phyloP scores from a whole-genome alignment of 345 rosid genomes.

The Sapria himalayana region DNA sequence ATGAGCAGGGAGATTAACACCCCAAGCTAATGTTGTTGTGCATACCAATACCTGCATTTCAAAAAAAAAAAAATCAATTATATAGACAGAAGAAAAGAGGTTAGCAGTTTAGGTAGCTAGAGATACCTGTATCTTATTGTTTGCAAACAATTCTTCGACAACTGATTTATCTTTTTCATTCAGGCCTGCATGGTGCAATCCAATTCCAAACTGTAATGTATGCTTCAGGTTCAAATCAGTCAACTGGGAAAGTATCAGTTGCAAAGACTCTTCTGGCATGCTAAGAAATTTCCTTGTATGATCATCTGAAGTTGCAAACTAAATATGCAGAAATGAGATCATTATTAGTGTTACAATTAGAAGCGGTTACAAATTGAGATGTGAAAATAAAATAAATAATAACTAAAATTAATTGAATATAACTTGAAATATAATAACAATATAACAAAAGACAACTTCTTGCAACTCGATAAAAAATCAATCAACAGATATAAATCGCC shows the following conservation, averaged over 20 bases:
- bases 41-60: conserved; percentile 58
- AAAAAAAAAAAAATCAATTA: background rate
- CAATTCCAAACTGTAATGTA: conserved; percentile 90
- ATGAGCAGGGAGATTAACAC: conserved; percentile 95
- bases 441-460: too few relatives aligned
- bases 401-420: too few relatives aligned
- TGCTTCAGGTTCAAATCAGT: conserved; percentile 86
- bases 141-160: conserved; percentile 86
- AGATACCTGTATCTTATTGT: conserved; percentile 89
- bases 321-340: conserved; percentile 2
- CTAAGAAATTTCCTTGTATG: conserved; percentile 74
- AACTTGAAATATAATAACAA: too few relatives aligned
- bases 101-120: conserved; percentile 8
- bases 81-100: conserved; percentile 2
- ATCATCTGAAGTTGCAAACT: conserved; percentile 93
- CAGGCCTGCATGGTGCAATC: conserved; percentile 92
- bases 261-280: conserved; percentile 72
- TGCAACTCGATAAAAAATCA: too few relatives aligned
- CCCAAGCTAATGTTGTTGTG: conserved; percentile 97
- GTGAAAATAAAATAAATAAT: too few relatives aligned
- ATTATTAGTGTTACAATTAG: too few relatives aligned
- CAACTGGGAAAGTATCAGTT: conserved; percentile 87
- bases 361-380: too few relatives aligned
- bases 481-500: too few relatives aligned
- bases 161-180: conserved; percentile 86